phyloP scores from a whole-genome alignment of 495 filamentous ascomycete species.

The Rhypophila decipiens region DNA sequence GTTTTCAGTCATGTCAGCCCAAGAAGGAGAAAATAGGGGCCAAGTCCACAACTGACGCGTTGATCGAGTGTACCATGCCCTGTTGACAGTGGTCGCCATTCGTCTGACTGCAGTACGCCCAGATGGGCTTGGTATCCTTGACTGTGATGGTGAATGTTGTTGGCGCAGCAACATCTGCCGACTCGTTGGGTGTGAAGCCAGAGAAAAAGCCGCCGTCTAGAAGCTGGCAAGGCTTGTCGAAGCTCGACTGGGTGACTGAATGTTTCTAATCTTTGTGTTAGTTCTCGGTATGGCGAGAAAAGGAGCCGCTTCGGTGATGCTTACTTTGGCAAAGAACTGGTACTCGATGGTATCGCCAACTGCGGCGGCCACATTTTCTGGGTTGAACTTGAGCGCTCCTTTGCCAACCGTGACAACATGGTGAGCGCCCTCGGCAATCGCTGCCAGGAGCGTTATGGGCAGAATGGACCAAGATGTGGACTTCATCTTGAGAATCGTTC shows the following conservation, averaged over 20 bases:
- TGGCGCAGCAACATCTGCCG: conserved; percentile 22
- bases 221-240: background rate
- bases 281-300: background rate
- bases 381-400: conserved; percentile 29
- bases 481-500: conserved; percentile 15
- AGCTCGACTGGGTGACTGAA: background rate
- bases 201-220: conserved; percentile 27
- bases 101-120: conserved; percentile 50
- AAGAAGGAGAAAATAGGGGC: too few species aligned
- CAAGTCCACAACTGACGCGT: conserved; percentile 22
- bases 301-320: background rate
- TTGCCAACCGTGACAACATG: conserved; percentile 33
- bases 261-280: background rate
- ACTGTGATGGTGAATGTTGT: conserved; percentile 51
- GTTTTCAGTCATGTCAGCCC: conserved; percentile 12
- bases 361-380: conserved; percentile 23
- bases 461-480: conserved; percentile 18
- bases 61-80: conserved; percentile 37
- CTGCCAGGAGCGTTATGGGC: conserved; percentile 22
- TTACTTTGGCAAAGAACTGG: conserved; percentile 49
- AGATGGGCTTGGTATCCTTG: conserved; percentile 53
- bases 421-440: conserved; percentile 21
- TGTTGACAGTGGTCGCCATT: conserved; percentile 36
- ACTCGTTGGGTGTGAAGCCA: conserved; percentile 36
- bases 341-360: conserved; percentile 49